phyloP scores from a whole-genome alignment of 78 protist genomes.

The Isochrysis galbana region DNA sequence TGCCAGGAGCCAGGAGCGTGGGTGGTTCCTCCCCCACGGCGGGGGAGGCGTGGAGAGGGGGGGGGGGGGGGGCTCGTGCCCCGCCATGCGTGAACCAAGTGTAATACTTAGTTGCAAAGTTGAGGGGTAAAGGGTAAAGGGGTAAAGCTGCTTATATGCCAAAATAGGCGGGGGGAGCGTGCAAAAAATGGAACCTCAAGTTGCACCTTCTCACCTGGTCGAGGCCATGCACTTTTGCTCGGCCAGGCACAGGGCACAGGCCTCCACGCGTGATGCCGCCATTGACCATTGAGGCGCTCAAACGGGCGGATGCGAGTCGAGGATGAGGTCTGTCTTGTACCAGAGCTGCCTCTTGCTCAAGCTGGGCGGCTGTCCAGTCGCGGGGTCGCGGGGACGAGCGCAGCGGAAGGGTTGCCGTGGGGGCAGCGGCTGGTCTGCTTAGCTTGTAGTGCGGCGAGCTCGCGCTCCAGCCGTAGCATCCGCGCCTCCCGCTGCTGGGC shows the following conservation, averaged over 20 bases:
- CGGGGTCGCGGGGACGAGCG: neutral
- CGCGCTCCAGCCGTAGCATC: neutral
- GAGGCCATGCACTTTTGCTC: slow-evolving; percentile 24
- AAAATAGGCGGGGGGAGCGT: too few relatives aligned
- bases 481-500: neutral
- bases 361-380: neutral
- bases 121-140: too few relatives aligned
- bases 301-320: neutral
- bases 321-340: neutral
- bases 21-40: too few relatives aligned
- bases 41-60: too few relatives aligned
- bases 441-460: neutral
- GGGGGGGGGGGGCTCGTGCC: too few relatives aligned
- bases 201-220: too few relatives aligned
- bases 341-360: neutral
- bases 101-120: too few relatives aligned
- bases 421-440: neutral
- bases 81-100: too few relatives aligned
- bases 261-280: neutral
- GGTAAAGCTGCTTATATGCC: too few relatives aligned
- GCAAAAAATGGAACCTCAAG: too few relatives aligned
- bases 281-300: neutral
- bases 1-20: too few relatives aligned
- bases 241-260: neutral
- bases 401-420: neutral